phyloP scores from a whole-genome alignment of 2,329 filamentous ascomycete genomes.

The Fusarium oxysporum region DNA sequence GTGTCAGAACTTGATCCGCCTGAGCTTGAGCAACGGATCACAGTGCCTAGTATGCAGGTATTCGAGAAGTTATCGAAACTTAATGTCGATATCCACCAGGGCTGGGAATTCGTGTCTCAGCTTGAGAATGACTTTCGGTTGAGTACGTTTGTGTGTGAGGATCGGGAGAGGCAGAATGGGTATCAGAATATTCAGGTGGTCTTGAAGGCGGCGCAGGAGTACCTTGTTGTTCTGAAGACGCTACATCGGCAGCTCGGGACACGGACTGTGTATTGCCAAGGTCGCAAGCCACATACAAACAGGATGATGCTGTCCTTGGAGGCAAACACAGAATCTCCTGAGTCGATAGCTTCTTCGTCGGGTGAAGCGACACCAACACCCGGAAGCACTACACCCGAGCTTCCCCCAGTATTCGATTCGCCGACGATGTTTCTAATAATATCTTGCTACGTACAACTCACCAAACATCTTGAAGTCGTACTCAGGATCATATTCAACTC shows the following conservation, averaged over 20 bases:
- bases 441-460: slow-evolving; percentile 47
- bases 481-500: slow-evolving; percentile 36
- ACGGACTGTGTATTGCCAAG: slow-evolving; percentile 3
- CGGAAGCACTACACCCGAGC: slow-evolving; percentile 1
- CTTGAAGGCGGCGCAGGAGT: slow-evolving; percentile 42
- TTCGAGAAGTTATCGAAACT: slow-evolving; percentile 41
- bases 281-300: slow-evolving; percentile 11
- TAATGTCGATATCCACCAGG: slow-evolving; percentile 39
- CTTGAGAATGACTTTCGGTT: slow-evolving; percentile 10
- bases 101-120: slow-evolving; percentile 19
- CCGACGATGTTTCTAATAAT: slow-evolving; percentile 46
- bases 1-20: slow-evolving; percentile 24
- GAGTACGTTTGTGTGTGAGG: slow-evolving; percentile 31
- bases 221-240: slow-evolving; percentile 41
- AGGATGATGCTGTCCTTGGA: slow-evolving; percentile 6
- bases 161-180: slow-evolving; percentile 23
- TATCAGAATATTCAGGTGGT: slow-evolving; percentile 36
- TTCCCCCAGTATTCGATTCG: slow-evolving; percentile 37
- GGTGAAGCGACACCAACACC: background rate
- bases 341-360: slow-evolving; percentile 4
- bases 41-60: slow-evolving; percentile 16
- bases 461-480: slow-evolving; percentile 43
- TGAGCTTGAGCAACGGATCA: slow-evolving; percentile 2
- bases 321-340: slow-evolving; percentile 4
- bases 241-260: slow-evolving; percentile 42